A percentile compares a stretch with the other conserved stretches of the same genome.
Evolutionary conservation across 2,329 filamentous ascomycete species (phyloP).

Genomic region (Paecilomyces dactylethromorphus): DNA sequence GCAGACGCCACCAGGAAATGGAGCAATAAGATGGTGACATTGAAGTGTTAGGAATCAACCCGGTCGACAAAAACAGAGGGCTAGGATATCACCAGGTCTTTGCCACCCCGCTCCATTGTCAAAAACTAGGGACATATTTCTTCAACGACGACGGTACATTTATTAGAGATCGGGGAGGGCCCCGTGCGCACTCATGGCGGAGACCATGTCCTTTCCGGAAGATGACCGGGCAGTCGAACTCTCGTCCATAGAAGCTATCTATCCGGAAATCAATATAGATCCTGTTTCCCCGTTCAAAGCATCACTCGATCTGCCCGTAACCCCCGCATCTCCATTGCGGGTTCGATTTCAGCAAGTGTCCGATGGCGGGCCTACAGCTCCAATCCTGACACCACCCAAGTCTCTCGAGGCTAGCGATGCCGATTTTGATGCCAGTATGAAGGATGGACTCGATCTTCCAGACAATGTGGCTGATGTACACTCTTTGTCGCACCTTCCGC

Average conservation of each 20-base stretch:
- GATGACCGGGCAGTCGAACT: conserved; percentile 58
- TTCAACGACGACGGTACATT: not conserved
- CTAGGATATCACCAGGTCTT: not conserved
- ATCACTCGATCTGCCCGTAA: conserved; percentile 50
- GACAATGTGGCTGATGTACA: conserved; percentile 32
- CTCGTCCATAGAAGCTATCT: conserved; percentile 55
- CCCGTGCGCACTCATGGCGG: conserved; percentile 25
- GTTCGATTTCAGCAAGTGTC: conserved; percentile 34
- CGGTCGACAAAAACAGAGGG: not conserved
- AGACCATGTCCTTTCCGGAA: conserved; percentile 27
- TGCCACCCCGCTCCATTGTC: not conserved
- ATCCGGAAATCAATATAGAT: conserved; percentile 51
- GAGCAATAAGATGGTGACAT: not conserved
- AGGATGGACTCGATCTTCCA: conserved; percentile 15
- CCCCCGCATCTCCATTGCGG: conserved; percentile 47
- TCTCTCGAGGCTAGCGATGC: conserved; percentile 28
- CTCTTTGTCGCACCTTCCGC: conserved; percentile 49
- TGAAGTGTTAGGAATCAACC: not conserved
- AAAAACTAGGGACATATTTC: not conserved
- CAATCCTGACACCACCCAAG: conserved; percentile 35
- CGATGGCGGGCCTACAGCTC: conserved; percentile 26
- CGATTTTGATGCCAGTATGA: conserved; percentile 12
- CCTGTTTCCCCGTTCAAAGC: conserved; percentile 41
- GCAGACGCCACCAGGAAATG: not conserved
- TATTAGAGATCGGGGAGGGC: not conserved